Conservation (phyloP, 768 basidiomycete species). For the Strobilomyces confusus region DNA sequence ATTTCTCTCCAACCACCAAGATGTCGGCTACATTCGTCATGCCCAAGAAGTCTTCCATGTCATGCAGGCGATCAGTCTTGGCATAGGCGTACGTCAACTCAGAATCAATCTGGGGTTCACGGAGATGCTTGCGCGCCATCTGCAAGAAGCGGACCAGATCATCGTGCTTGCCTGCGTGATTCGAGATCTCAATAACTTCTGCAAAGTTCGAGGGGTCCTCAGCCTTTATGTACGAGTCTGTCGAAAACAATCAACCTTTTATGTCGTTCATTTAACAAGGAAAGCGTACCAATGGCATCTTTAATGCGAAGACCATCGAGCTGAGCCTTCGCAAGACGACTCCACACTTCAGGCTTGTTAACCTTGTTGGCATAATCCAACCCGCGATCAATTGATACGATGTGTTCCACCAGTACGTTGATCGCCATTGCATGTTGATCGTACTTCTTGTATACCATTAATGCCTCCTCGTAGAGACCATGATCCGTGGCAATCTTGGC, state of each 20-base stretch:
- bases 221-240: conserved; percentile 97
- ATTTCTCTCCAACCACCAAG: conserved; percentile 97
- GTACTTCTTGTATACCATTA: conserved; percentile 97
- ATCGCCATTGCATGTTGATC: conserved; percentile 94
- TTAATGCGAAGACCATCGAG: conserved; percentile 97
- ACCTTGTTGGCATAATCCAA: conserved; percentile 95
- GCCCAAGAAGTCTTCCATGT: conserved; percentile 98
- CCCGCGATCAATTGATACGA: conserved; percentile 96
- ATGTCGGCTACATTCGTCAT: conserved; percentile 99
- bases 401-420: conserved; percentile 96
- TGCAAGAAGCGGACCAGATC: conserved; percentile 96
- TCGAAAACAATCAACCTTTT: conserved; percentile 1
- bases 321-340: conserved; percentile 96
- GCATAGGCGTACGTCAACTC: conserved; percentile 98
- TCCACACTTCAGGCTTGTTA: conserved; percentile 96
- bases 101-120: conserved; percentile 97
- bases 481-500: conserved; percentile 96
- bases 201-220: conserved; percentile 90
- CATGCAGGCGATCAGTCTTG: conserved; percentile 94
- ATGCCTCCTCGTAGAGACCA: conserved; percentile 91
- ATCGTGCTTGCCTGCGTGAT: conserved; percentile 86
- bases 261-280: not conserved
- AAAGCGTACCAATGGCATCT: conserved; percentile 83
- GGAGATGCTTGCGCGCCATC: conserved; percentile 95
- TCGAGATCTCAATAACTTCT: conserved; percentile 95